Conservation (phyloP, 2,329 filamentous ascomycete species). For the Septoria linicola region DNA sequence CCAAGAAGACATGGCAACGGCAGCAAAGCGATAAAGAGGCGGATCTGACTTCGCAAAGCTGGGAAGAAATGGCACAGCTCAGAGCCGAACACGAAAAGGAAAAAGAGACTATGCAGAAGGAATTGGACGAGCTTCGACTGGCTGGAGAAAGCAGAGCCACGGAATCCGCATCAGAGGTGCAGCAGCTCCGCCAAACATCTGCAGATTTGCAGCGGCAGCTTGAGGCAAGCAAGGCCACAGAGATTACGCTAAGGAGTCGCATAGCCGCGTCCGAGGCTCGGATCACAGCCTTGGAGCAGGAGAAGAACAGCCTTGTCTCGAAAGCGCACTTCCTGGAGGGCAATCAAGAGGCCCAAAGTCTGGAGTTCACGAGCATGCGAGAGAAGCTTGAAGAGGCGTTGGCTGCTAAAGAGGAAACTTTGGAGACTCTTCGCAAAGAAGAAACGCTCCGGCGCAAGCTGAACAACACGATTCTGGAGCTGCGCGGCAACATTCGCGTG, state of each 20-base stretch:
- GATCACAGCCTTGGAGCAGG: constrained; percentile 68
- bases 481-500: constrained; percentile 97
- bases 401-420: constrained; percentile 65
- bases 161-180: constrained; percentile 52
- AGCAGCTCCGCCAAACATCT: constrained; percentile 33
- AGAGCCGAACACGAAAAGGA: constrained; percentile 64
- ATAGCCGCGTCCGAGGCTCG: constrained; percentile 47
- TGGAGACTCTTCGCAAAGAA: constrained; percentile 83
- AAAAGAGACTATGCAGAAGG: constrained; percentile 60
- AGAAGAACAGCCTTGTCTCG: constrained; percentile 71
- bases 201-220: constrained; percentile 26
- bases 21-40: constrained; percentile 56
- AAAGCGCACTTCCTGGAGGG: constrained; percentile 89
- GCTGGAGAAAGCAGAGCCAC: constrained; percentile 58
- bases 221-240: constrained; percentile 59
- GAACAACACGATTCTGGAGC: constrained; percentile 96
- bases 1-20: constrained; percentile 43
- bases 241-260: constrained; percentile 57
- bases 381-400: constrained; percentile 75
- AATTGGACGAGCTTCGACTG: constrained; percentile 51
- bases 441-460: constrained; percentile 87
- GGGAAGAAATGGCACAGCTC: constrained; percentile 66
- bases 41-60: constrained; percentile 59
- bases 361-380: constrained; percentile 80
- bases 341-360: constrained; percentile 82